phyloP scores from a whole-genome alignment of 768 basidiomycete species.

The Tricholoma terreum region DNA sequence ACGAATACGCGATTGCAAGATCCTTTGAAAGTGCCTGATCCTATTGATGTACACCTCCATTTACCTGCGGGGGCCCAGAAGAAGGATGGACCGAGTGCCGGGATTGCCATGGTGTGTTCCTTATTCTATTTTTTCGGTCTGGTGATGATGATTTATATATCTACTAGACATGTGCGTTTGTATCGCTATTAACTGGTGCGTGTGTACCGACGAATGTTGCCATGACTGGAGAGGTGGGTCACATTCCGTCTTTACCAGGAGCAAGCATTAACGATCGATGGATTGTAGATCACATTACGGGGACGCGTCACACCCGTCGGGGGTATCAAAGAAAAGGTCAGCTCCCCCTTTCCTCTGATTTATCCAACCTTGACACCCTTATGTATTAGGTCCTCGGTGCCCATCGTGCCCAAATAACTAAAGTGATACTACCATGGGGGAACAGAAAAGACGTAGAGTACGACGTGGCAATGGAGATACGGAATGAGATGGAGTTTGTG shows the following conservation, averaged over 20 bases:
- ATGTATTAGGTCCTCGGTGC: slow-evolving; percentile 66
- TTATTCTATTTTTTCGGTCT: background rate
- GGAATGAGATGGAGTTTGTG: slow-evolving; percentile 73
- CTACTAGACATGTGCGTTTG: slow-evolving; percentile 75
- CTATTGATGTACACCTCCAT: slow-evolving; percentile 84
- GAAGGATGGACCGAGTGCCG: slow-evolving; percentile 93
- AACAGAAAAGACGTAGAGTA: slow-evolving; percentile 88
- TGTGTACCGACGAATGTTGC: slow-evolving; percentile 71
- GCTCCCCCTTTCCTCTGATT: background rate
- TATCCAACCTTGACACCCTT: background rate
- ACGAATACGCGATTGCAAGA: slow-evolving; percentile 68
- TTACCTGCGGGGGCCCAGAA: slow-evolving; percentile 87
- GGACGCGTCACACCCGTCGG: slow-evolving; percentile 83
- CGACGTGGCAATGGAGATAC: slow-evolving; percentile 73
- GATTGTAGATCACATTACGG: slow-evolving; percentile 67
- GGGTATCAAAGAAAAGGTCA: slow-evolving; percentile 83
- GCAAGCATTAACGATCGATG: background rate
- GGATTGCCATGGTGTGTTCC: slow-evolving; percentile 73
- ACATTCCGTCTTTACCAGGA: background rate
- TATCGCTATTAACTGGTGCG: slow-evolving; percentile 77
- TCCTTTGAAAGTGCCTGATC: slow-evolving; percentile 68
- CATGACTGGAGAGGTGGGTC: slow-evolving; percentile 83
- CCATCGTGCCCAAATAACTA: slow-evolving; percentile 80
- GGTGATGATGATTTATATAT: background rate
- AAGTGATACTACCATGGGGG: slow-evolving; percentile 79